Conservation (phyloP, 1,284 basidiomycete species). For the Ustanciosporium gigantosporum region DNA sequence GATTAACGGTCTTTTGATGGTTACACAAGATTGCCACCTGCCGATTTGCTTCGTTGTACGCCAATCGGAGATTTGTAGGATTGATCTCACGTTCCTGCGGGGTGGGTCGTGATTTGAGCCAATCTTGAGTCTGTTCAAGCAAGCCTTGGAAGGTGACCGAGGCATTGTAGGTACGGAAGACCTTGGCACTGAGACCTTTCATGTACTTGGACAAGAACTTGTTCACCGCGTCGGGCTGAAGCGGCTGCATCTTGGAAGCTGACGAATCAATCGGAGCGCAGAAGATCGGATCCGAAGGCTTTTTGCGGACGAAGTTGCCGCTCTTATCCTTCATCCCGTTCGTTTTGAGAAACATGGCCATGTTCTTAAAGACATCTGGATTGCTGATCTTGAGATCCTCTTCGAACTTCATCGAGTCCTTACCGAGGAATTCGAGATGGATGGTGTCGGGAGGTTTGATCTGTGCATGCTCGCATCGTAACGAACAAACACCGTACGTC, state of each 20-base stretch:
- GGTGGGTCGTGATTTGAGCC: slow-evolving; percentile 49
- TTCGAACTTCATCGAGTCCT: slow-evolving; percentile 61
- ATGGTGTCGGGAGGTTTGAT: slow-evolving; percentile 50
- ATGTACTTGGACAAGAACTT: slow-evolving; percentile 58
- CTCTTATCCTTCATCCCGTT: slow-evolving; percentile 48
- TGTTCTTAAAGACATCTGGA: slow-evolving; percentile 58
- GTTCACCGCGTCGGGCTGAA: slow-evolving; percentile 53
- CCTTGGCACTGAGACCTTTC: slow-evolving; percentile 59
- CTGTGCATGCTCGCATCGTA: slow-evolving; percentile 58
- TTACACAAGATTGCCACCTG: slow-evolving; percentile 61
- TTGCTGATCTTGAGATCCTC: slow-evolving; percentile 54
- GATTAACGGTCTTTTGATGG: slow-evolving; percentile 60
- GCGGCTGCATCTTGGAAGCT: slow-evolving; percentile 38
- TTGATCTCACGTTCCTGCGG: slow-evolving; percentile 53
- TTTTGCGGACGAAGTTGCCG: slow-evolving; percentile 79
- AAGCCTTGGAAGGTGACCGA: slow-evolving; percentile 60
- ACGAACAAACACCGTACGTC: slow-evolving; percentile 59
- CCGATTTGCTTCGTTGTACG: slow-evolving; percentile 60
- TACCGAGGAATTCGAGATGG: slow-evolving; percentile 59
- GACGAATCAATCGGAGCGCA: slow-evolving; percentile 61
- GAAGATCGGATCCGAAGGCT: slow-evolving; percentile 84
- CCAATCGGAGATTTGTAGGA: slow-evolving; percentile 50
- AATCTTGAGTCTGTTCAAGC: slow-evolving; percentile 57
- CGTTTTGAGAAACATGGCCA: slow-evolving; percentile 56
- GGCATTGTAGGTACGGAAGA: slow-evolving; percentile 61